Evolutionary conservation across 768 basidiomycete species (phyloP), one percentile per base, ranked within the genome.

Genomic region (Pleurotus sapidus): DNA sequence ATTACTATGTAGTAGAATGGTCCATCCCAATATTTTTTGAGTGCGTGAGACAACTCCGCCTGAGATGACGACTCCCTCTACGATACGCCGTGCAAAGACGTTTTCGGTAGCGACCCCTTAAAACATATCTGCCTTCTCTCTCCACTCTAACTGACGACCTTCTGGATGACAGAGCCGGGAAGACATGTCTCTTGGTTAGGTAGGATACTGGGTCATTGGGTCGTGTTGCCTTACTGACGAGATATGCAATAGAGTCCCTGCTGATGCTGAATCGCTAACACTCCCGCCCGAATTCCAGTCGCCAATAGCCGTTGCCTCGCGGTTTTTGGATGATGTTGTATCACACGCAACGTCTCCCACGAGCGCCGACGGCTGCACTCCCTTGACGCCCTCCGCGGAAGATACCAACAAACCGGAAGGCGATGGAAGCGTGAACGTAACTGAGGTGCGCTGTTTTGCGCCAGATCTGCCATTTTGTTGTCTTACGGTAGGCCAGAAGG

Each of bases 241-340:
- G 23, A 54, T 24, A 24, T 45, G n/a, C 9, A 12, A 40, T 23
- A 54, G 51, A 54, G 51, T 54, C 14, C 51, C 51, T 54, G 51
- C 51, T 18, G 51, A 54, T 24, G 51, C 51, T 11, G 51, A 54
- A 20, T 54, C 51, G 51, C 17, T 54, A 38, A 54, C 51, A 4
- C 24, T 54, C 5, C 51, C 51, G 5, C 24, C 51, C n/a, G 51
- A 54, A 20, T 42, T 54, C 51, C 51, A 74, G 64, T 69, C 67
- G 18, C 84, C 89, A 38, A 70, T 87, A 51, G 87, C 80, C 6
- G 75, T 88, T 62, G 82, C 89, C 23, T 78, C 82, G 59, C 73
- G 81, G 63, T 70, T 90, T 56, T 70, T 88, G 57, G 81, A 86
- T 63, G 71, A 78, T 53, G 51, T 67, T 20, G 30, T 34, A 9